phyloP scores from a whole-genome alignment of 2,329 filamentous ascomycete genomes.

The Aspergillus melleus region DNA sequence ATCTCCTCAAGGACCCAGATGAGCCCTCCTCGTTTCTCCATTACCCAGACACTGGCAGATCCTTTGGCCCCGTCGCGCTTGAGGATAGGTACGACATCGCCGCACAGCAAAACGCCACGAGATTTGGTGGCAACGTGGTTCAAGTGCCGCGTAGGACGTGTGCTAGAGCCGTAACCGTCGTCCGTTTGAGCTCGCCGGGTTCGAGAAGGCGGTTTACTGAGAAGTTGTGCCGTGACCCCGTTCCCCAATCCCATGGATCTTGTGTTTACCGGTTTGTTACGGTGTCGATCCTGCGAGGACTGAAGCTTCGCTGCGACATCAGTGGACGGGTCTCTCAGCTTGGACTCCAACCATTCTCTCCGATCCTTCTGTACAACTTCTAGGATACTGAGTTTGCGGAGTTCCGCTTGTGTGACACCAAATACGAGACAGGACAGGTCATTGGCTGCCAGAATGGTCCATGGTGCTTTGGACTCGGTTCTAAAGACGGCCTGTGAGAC shows the following conservation, averaged over 20 bases:
- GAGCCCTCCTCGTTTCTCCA: conserved; percentile 88
- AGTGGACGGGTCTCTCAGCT: conserved; percentile 66
- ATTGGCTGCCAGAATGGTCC: conserved; percentile 95
- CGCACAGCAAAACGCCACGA: conserved; percentile 85
- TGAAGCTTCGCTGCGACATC: conserved; percentile 43
- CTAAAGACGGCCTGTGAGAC: conserved; percentile 96
- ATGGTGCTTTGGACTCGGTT: conserved; percentile 85
- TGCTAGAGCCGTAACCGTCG: conserved; percentile 54
- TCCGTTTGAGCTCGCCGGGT: conserved; percentile 57
- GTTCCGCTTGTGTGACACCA: conserved; percentile 94
- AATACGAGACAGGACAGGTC: conserved; percentile 97
- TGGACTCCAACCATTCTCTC: conserved; percentile 84
- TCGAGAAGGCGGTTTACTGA: conserved; percentile 75
- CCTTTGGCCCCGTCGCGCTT: conserved; percentile 91
- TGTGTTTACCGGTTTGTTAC: conserved; percentile 35
- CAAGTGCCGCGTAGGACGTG: conserved; percentile 54
- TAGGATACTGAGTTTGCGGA: conserved; percentile 89
- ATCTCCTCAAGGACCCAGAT: conserved; percentile 99
- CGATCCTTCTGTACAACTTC: conserved; percentile 92
- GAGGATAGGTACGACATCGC: conserved; percentile 96
- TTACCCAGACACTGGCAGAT: conserved; percentile 95
- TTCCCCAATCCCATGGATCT: conserved; percentile 65
- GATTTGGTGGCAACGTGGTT: conserved; percentile 75
- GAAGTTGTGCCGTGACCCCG: conserved; percentile 81
- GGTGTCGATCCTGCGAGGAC: conserved; percentile 37